Evolutionary conservation across 1,139 yeast species (phyloP), one percentile per base, ranked within the genome.

Genomic region (Lodderomyces beijingensis): DNA sequence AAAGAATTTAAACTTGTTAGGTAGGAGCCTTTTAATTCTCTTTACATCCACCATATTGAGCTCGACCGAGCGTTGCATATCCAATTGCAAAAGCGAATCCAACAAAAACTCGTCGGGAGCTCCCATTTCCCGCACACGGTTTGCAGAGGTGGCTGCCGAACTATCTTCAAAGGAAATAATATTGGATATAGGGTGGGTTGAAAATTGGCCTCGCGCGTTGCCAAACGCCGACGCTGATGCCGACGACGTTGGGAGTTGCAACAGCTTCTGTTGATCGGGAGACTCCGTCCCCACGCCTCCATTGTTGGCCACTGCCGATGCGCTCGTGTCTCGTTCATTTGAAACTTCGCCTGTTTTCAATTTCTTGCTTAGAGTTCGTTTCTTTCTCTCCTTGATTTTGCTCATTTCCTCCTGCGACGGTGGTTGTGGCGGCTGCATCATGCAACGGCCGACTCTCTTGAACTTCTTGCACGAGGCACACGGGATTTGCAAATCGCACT

Each of bases 401-500:
- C 38, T 39, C 24, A 51, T 37, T 38, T 57, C 62, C 23, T 49
- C 51, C 13, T 46, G 46, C 3, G 68, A 56, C 2, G 76, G 77
- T 5, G 77, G 77, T 35, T 59, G 58, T 5, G 77, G 74, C 1
- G 77, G 77, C 27, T 59, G 52, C 16, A 43, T 43, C 15, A 54
- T 35, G 44, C 77, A 71, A 37, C 61, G 53, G 24, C 54, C 57
- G 11, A 47, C 55, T 30, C 78, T 50, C 37, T 62, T 63, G 42
- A 70, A 69, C 33, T 63, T 59, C 16, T 52, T 45, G 47, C 80
- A 74, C 16, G 73, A 60, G 2, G 68, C 53, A 47, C 80, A 74
- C 0, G 79, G 79, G 7, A 56, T 52, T 30, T 57, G 51, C 34
- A 71, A 60, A 41, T 74, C 77, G 52, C 80, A 74, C 42, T 71